Evolutionary conservation across 2,329 filamentous ascomycete species (phyloP), one percentile per base, ranked within the genome.

Genomic region (Bipolaris sorokiniana): DNA sequence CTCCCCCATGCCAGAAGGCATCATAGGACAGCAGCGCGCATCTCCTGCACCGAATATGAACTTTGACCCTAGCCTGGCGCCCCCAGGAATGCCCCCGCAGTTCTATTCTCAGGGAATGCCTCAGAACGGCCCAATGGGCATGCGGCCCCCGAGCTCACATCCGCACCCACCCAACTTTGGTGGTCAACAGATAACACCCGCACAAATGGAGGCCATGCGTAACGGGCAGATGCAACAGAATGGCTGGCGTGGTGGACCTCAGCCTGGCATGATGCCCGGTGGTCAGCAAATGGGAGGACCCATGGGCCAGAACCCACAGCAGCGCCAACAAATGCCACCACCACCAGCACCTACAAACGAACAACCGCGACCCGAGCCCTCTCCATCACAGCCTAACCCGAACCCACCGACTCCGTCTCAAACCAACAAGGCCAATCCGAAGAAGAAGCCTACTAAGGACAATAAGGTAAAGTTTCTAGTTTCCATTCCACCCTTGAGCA

Each of bases 341-440:
- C 80, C 81, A n/a, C 81, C 80, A 34, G 79, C 80, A 13, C 71
- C 77, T n/a, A 66, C 73, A 28, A 76, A 69, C 54, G 74, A 77
- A 48, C 75, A 77, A 48, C 70, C 74, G 18, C 72, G 78, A 26
- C 78, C 79, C 10, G 78, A 82, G 50, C 80, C 80, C 48, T 82
- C 80, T 56, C 81, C 81, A 16, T 76, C 77, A 34, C 78, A 79
- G 59, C 75, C 76, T 23, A 72, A 78, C 44, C 65, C 68, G 47
- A 89, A 88, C 34, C 90, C 91, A 1, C 90, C 90, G 1, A 95
- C 91, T 3, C 91, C 91, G 1, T 88, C 86, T 49, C 89, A 91
- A 71, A 76, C 81, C 1, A 88, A 87, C 71, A 94, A 94, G 80
- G 77, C 88, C 3, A 87, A 86, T 33, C 89, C 90, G 1, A 92